Conservation (phyloP, 176 grass and related monocot genomes). For the Ensete ventricosum region DNA sequence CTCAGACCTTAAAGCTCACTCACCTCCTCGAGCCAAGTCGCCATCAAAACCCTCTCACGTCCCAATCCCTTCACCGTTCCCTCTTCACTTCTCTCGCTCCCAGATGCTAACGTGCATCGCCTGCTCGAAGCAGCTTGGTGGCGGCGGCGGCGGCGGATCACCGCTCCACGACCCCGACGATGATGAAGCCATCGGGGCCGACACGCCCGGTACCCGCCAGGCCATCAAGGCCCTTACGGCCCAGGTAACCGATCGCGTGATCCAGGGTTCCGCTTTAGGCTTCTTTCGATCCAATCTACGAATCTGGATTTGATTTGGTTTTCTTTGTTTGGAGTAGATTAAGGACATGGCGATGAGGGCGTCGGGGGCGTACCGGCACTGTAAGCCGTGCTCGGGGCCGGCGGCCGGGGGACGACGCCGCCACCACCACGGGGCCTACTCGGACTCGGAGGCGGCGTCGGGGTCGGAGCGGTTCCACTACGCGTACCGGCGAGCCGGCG, state of each 20-base stretch:
- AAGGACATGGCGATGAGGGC: slow-evolving; percentile 95
- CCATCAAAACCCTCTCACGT: background rate
- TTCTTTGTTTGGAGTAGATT: slow-evolving; percentile 34
- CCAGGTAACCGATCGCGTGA: slow-evolving; percentile 29
- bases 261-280: background rate
- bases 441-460: slow-evolving; percentile 41
- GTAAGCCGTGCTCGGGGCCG: slow-evolving; percentile 73
- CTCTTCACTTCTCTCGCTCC: background rate
- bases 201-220: slow-evolving; percentile 59
- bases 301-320: background rate
- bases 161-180: slow-evolving; percentile 35
- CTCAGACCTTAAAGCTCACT: too few species aligned
- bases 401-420: slow-evolving; percentile 6
- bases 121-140: slow-evolving; percentile 69
- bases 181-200: slow-evolving; percentile 11
- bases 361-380: slow-evolving; percentile 88
- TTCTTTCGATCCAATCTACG: background rate
- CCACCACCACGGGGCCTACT: slow-evolving; percentile 36
- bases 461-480: slow-evolving; percentile 23
- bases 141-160: background rate
- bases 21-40: background rate
- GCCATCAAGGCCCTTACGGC: slow-evolving; percentile 86
- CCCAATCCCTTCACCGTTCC: background rate
- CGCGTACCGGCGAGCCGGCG: slow-evolving; percentile 18
- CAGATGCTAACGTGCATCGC: slow-evolving; percentile 91